These are phyloP conservation scores for Entomortierella beljakovae DNA, from an alignment of 192 early-diverging fungal genomes.

Conservation along the genomic window DNA sequence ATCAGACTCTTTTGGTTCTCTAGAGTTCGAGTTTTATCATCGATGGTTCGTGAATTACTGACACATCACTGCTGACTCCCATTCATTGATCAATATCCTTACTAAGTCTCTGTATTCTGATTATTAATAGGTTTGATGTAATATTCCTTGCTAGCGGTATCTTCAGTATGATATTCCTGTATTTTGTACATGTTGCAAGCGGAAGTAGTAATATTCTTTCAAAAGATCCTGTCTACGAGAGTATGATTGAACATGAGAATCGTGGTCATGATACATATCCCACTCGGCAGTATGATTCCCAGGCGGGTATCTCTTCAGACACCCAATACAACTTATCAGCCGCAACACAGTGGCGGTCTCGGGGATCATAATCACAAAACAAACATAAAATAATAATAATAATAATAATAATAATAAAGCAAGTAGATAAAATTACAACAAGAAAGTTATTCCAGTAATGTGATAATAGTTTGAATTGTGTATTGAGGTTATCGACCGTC, in stretches of 20 bases:
- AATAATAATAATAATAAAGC: neutral
- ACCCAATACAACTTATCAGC: constrained; percentile 14
- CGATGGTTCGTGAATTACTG: constrained; percentile 62
- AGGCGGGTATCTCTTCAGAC: constrained; percentile 9
- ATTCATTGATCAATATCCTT: neutral
- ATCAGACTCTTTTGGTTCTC: constrained; percentile 79
- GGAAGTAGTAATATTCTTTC: constrained; percentile 53
- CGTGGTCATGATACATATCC: neutral
- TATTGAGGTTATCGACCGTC: constrained; percentile 12
- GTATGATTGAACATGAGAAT: constrained; percentile 36
- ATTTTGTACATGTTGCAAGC: constrained; percentile 72
- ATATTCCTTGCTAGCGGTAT: constrained; percentile 90
- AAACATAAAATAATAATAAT: neutral
- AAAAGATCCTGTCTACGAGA: constrained; percentile 38
- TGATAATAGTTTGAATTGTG: neutral
- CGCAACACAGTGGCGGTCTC: constrained; percentile 34
- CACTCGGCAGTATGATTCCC: constrained; percentile 1
- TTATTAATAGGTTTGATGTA: constrained; percentile 77
- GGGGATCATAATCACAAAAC: constrained; percentile 8
- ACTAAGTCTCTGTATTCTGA: neutral
- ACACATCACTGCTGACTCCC: neutral
- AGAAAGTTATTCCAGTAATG: neutral
- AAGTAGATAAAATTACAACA: neutral
- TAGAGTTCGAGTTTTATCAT: constrained; percentile 93
- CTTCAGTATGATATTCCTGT: constrained; percentile 76